These are phyloP conservation scores for Cinnamomum micranthum DNA, from an alignment of 164 flowering plant species.

Conservation along the genomic window DNA sequence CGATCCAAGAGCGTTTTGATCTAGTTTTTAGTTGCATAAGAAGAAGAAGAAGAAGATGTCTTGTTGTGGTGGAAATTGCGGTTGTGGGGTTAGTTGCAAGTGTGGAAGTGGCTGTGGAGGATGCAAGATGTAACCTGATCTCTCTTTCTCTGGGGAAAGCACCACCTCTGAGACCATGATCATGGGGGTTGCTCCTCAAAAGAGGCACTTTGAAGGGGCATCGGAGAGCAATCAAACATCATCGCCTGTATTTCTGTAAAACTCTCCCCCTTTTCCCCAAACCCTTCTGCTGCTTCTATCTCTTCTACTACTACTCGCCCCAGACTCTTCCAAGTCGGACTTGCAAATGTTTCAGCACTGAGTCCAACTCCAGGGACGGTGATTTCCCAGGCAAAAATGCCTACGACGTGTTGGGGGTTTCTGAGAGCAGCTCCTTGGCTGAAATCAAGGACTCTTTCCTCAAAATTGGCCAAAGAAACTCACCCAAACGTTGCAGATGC, in stretches of 20 bases:
- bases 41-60: slow-evolving; percentile 34
- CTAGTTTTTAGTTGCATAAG: neutral
- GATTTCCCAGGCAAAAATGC: slow-evolving; percentile 55
- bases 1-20: neutral
- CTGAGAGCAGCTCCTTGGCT: slow-evolving; percentile 53
- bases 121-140: slow-evolving; percentile 39
- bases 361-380: slow-evolving; percentile 5
- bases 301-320: neutral
- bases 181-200: slow-evolving; percentile 30
- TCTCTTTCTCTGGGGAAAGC: slow-evolving; percentile 21
- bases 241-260: neutral
- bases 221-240: neutral
- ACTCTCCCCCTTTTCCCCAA: neutral
- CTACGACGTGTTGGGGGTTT: slow-evolving; percentile 58
- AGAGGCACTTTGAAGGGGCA: slow-evolving; percentile 5
- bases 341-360: neutral
- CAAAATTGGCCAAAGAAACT: slow-evolving; percentile 77
- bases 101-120: slow-evolving; percentile 62
- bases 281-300: neutral
- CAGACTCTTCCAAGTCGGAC: neutral
- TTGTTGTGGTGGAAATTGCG: slow-evolving; percentile 62
- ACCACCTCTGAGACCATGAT: slow-evolving; percentile 20
- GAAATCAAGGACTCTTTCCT: slow-evolving; percentile 84
- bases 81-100: slow-evolving; percentile 54
- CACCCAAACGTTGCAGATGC: slow-evolving; percentile 69